Percentiles rank a stretch among this genome's conserved stretches.
Evolutionary conservation across 345 rosid genomes (phyloP).

Genomic region (Euclidium syriacum): DNA sequence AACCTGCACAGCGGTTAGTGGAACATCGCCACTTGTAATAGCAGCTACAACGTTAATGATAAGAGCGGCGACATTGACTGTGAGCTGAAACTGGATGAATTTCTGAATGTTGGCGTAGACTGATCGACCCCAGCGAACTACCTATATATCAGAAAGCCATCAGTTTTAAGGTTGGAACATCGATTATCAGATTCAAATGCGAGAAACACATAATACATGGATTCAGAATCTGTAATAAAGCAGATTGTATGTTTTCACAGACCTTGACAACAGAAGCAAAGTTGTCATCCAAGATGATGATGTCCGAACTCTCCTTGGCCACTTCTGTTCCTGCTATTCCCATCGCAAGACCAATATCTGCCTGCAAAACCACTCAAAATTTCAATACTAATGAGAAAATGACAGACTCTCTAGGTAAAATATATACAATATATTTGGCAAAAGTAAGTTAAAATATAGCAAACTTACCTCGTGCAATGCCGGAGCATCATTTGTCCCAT

Average conservation of each 20-base stretch:
- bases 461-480: conserved; percentile 73
- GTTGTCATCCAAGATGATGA: conserved; percentile 89
- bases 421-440: background rate
- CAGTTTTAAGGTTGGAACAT: background rate
- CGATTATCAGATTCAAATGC: background rate
- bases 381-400: background rate
- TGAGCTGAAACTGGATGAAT: conserved; percentile 96
- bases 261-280: conserved; percentile 95
- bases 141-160: conserved; percentile 44
- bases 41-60: conserved; percentile 90
- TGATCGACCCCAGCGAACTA: conserved; percentile 97
- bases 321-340: conserved; percentile 99
- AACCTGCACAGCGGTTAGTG: conserved; percentile 96
- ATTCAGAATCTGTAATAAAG: background rate
- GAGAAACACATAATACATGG: background rate
- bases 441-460: background rate
- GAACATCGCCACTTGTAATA: conserved; percentile 89
- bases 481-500: conserved; percentile 94
- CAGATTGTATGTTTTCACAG: background rate
- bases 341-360: conserved; percentile 98
- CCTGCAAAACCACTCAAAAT: conserved; percentile 43
- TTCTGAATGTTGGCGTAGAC: conserved; percentile 98
- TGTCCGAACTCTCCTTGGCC: conserved; percentile 97
- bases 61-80: conserved; percentile 94
- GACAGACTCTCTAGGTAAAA: background rate